These are phyloP conservation scores for Penicillium sp. DNA, from an alignment of 2,329 filamentous ascomycete species.

Conservation along the genomic window DNA sequence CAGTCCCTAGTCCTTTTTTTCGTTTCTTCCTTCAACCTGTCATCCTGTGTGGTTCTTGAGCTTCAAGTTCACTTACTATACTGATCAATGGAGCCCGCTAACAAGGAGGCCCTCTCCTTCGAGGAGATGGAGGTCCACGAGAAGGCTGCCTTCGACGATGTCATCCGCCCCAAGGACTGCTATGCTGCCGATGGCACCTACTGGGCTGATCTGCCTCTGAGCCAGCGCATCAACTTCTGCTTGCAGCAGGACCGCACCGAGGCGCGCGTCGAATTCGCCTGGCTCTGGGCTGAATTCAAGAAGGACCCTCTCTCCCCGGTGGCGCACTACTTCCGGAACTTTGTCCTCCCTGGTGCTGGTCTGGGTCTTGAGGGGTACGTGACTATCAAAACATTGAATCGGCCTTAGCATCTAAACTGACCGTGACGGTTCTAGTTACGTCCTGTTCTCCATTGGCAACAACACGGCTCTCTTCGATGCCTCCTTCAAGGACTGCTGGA, in stretches of 20 bases:
- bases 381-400: too few species aligned
- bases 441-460: constrained; percentile 91
- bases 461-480: constrained; percentile 76
- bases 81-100: constrained; percentile 14
- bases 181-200: constrained; percentile 82
- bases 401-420: neutral
- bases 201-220: constrained; percentile 83
- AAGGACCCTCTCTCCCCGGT: constrained; percentile 79
- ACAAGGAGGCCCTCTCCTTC: constrained; percentile 38
- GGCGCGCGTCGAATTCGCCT: constrained; percentile 64
- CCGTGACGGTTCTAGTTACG: constrained; percentile 12
- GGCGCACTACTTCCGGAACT: constrained; percentile 81
- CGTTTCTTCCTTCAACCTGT: neutral
- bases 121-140: constrained; percentile 60
- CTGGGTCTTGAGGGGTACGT: constrained; percentile 93
- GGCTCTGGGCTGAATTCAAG: constrained; percentile 78
- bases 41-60: neutral
- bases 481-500: constrained; percentile 80
- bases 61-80: constrained; percentile 3
- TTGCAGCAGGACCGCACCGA: constrained; percentile 70
- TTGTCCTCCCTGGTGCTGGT: constrained; percentile 87
- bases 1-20: neutral
- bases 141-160: constrained; percentile 68
- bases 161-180: constrained; percentile 84
- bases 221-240: constrained; percentile 73